A percentile compares a stretch with the other conserved stretches of the same genome.
Conservation (phyloP, 495 filamentous ascomycete species). For the Sabuloglossum arenarium region DNA sequence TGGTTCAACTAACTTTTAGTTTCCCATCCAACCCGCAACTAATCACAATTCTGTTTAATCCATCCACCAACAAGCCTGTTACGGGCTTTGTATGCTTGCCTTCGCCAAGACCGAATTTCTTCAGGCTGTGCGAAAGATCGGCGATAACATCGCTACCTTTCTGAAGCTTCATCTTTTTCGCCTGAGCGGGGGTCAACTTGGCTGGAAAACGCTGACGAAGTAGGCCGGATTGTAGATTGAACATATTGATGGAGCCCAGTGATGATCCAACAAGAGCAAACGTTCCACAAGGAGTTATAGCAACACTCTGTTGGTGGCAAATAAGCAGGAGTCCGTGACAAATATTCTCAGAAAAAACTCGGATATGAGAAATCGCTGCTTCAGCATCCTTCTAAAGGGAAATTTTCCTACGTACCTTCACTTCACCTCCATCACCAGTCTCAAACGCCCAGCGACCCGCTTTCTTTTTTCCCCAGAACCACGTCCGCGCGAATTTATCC, state of each 20-base stretch:
- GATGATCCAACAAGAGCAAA: constrained; percentile 83
- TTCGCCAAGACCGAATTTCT: constrained; percentile 17
- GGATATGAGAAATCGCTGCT: too few relatives aligned
- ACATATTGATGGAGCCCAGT: constrained; percentile 71
- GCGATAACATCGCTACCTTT: constrained; percentile 15
- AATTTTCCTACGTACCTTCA: constrained; percentile 27
- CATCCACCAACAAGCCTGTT: constrained; percentile 68
- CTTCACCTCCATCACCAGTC: constrained; percentile 63
- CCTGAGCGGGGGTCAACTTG: constrained; percentile 39
- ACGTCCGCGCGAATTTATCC: constrained; percentile 71
- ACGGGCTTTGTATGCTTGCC: constrained; percentile 63
- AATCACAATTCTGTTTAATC: constrained; percentile 59
- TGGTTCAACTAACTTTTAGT: constrained; percentile 33
- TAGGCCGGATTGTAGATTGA: constrained; percentile 83
- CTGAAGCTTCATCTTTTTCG: constrained; percentile 20
- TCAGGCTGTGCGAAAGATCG: constrained; percentile 19
- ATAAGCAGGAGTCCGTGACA: not conserved
- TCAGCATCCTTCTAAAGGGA: not conserved
- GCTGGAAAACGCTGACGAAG: constrained; percentile 74
- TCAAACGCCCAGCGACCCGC: constrained; percentile 86
- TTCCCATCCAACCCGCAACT: constrained; percentile 84
- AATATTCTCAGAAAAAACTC: constrained; percentile 2
- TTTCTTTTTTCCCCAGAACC: constrained; percentile 92
- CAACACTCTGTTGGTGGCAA: constrained; percentile 35
- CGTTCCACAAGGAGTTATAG: constrained; percentile 75